Evolutionary conservation across 306 rosid species (phyloP).

Genomic region (Comarum palustre): DNA sequence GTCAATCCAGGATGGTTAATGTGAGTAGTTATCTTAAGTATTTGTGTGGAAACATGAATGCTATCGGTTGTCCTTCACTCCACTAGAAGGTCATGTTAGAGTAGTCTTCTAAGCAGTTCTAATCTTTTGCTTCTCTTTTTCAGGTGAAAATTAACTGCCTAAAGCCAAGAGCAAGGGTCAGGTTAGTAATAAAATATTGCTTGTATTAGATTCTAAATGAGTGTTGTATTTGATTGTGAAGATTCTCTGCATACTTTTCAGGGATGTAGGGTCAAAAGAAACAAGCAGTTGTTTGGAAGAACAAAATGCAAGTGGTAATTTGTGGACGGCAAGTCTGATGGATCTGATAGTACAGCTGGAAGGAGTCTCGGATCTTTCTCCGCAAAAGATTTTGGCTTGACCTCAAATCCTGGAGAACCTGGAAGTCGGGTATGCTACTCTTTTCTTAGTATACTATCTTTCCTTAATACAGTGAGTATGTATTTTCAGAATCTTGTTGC

Average conservation of each 20-base stretch:
- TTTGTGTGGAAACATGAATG: neutral
- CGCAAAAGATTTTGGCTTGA: constrained; percentile 40
- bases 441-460: neutral
- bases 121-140: constrained; percentile 20
- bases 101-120: neutral
- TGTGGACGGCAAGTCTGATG: constrained; percentile 35
- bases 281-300: constrained; percentile 24
- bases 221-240: constrained; percentile 10
- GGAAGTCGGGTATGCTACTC: constrained; percentile 39
- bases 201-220: neutral
- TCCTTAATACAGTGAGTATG: neutral
- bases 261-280: constrained; percentile 38
- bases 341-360: constrained; percentile 29
- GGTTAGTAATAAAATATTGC: constrained; percentile 29
- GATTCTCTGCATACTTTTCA: constrained; percentile 20
- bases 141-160: constrained; percentile 52
- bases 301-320: constrained; percentile 22
- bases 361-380: constrained; percentile 42
- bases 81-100: neutral
- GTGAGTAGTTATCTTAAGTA: neutral
- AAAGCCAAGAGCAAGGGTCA: constrained; percentile 36
- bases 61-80: neutral
- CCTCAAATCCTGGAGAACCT: constrained; percentile 40
- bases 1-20: neutral
- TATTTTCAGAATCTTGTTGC: neutral